Evolutionary conservation across 2,329 filamentous ascomycete genomes (phyloP).

Genomic region (Alternaria solani): DNA sequence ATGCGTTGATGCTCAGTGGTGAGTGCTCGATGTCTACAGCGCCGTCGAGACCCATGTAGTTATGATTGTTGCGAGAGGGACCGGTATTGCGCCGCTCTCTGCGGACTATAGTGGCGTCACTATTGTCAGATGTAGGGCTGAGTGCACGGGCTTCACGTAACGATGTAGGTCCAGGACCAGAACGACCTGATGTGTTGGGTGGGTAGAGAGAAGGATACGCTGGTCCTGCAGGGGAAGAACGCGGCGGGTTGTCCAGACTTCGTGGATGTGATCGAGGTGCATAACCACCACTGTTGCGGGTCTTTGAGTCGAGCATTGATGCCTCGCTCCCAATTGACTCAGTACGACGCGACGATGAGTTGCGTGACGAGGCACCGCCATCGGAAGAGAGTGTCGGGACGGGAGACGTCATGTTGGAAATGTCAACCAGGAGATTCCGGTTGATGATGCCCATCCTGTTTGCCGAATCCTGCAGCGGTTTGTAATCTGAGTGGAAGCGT

Average conservation of each 20-base stretch:
- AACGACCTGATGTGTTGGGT: slow-evolving; percentile 25
- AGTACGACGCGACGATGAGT: slow-evolving; percentile 56
- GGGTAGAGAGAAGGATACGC: slow-evolving; percentile 35
- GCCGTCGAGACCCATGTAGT: slow-evolving; percentile 40
- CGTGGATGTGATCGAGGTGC: slow-evolving; percentile 41
- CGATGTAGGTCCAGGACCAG: slow-evolving; percentile 26
- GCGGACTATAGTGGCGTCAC: slow-evolving; percentile 37
- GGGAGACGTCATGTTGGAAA: slow-evolving; percentile 67
- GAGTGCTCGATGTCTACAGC: slow-evolving; percentile 35
- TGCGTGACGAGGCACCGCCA: slow-evolving; percentile 51
- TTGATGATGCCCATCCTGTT: slow-evolving; percentile 80
- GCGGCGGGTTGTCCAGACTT: slow-evolving; percentile 40
- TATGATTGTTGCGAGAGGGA: slow-evolving; percentile 30
- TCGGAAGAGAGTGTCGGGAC: slow-evolving; percentile 54
- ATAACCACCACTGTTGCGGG: slow-evolving; percentile 72
- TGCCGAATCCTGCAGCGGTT: slow-evolving; percentile 73
- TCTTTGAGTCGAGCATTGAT: slow-evolving; percentile 46
- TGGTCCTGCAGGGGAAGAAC: slow-evolving; percentile 37
- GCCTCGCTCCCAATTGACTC: slow-evolving; percentile 52
- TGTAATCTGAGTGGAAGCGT: slow-evolving; percentile 81
- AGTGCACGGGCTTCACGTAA: slow-evolving; percentile 36
- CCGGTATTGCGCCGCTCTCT: slow-evolving; percentile 34
- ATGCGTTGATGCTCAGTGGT: slow-evolving; percentile 22
- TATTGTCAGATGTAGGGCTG: slow-evolving; percentile 39
- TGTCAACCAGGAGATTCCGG: slow-evolving; percentile 68